Percentiles rank a stretch among this genome's conserved stretches.
Evolutionary conservation across 1,284 basidiomycete species (phyloP).

Genomic region (Puccinia polysora): DNA sequence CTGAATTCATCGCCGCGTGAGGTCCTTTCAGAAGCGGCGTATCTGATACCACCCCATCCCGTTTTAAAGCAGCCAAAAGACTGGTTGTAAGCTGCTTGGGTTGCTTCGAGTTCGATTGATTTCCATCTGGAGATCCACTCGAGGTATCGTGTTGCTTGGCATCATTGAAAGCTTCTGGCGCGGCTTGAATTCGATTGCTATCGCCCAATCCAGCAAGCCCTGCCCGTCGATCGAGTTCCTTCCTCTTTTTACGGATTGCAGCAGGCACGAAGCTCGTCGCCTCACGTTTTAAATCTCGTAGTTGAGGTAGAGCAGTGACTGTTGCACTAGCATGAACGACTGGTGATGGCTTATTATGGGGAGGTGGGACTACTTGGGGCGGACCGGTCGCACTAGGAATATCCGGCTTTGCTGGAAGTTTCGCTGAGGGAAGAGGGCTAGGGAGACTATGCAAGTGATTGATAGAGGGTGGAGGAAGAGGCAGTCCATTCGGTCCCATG

Average conservation of each 20-base stretch:
- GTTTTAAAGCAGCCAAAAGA: constrained; percentile 24
- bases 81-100: constrained; percentile 21
- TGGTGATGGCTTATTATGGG: neutral
- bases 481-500: constrained; percentile 36
- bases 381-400: neutral
- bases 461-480: constrained; percentile 36
- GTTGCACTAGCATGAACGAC: constrained; percentile 44
- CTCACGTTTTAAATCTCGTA: constrained; percentile 51
- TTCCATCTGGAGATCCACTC: neutral
- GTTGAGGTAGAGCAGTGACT: constrained; percentile 50
- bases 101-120: neutral
- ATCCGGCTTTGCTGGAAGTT: constrained; percentile 27
- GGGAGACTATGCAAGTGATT: constrained; percentile 23
- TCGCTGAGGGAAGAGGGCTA: constrained; percentile 22
- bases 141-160: constrained; percentile 19
- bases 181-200: constrained; percentile 48
- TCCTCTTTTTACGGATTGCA: constrained; percentile 48
- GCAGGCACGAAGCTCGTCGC: constrained; percentile 51
- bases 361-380: neutral
- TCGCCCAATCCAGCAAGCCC: constrained; percentile 47
- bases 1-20: neutral
- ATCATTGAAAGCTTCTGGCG: constrained; percentile 42
- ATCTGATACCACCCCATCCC: constrained; percentile 30
- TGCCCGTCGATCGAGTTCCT: constrained; percentile 46
- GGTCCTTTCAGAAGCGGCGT: neutral